Evolutionary conservation across 1,139 yeast genomes (phyloP).

Genomic region (Pichia sp.): DNA sequence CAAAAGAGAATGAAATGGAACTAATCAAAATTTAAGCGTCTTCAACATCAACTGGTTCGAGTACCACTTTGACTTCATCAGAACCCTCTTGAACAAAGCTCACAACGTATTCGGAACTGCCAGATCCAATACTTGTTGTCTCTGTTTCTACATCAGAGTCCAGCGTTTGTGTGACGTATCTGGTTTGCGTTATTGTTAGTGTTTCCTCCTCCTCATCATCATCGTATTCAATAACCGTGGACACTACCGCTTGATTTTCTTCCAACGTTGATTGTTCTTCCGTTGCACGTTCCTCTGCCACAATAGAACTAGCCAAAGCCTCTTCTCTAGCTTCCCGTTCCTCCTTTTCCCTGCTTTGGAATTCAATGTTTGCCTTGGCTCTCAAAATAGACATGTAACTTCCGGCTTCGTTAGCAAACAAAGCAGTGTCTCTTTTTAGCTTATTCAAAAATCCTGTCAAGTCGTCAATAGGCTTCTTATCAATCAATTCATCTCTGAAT

Average conservation of each 20-base stretch:
- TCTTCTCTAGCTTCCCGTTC: conserved; percentile 17
- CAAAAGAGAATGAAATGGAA: neutral
- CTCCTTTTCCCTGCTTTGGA: conserved; percentile 59
- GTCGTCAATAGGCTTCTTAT: conserved; percentile 45
- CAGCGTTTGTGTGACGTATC: conserved; percentile 1
- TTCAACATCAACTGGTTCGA: conserved; percentile 3
- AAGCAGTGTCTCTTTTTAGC: conserved; percentile 55
- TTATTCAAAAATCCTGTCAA: conserved; percentile 53
- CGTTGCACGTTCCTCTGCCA: neutral
- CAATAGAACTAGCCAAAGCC: neutral
- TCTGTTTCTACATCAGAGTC: neutral
- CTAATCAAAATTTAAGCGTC: neutral
- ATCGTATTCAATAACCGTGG: conserved; percentile 4
- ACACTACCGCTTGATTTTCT: conserved; percentile 3
- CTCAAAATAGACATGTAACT: conserved; percentile 67
- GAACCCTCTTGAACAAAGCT: conserved; percentile 1
- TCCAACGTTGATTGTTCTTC: neutral
- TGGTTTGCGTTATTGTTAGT: conserved; percentile 10
- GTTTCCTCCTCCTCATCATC: conserved; percentile 19
- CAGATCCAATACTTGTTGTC: neutral
- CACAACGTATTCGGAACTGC: conserved; percentile 4
- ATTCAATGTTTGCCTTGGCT: conserved; percentile 76
- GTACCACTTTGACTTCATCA: conserved; percentile 9
- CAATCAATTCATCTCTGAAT: conserved; percentile 51
- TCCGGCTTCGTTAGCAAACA: conserved; percentile 63